Base-by-base conservation (phyloP, 2,329 filamentous ascomycete species). In the Arthrobotrys entomopaga region DNA sequence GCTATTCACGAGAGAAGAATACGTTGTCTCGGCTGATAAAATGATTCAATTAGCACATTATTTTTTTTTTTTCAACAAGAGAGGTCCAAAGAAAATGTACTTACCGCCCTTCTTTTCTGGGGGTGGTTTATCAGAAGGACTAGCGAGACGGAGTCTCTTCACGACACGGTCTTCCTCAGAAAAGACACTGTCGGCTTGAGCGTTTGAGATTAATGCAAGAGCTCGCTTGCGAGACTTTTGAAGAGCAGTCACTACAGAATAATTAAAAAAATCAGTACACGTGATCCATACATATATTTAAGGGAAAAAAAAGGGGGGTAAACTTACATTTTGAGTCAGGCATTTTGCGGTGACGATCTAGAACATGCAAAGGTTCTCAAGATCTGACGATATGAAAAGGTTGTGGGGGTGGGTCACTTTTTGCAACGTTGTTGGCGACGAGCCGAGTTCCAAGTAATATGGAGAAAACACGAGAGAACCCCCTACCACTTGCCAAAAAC, bases 31-130 rank as follows among this genome's bases (percentile, higher is more conserved):
- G 59, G 19, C 29, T 52, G 24, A 50, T 22, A 3, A 34, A 15
- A 43, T 19, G 22, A 46, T n/a, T 20, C 6, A 10, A 26, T 34
- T 66, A 46, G 19, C 24, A 10, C 16, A 11, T 15, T 38, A 13
- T 50, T 29, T 26, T 42, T 22, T 20, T n/a, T 29, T 26, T 42
- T 22, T 20, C 8, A n/a, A 61, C 20, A 49, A 8, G 48, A 13
- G 19, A 19, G 57, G n/a, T 24, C 13, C 22, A 15, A 46, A n/a
- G 19, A 42, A 46, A n/a, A n/a, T n/a, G 11, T 29, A 53, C 46
- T 60, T 65, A 66, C 64, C 64, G 19, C 48, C 70, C 48, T 70
- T 69, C 54, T 75, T 75, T 11, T 75, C 65, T 0, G 57, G 29
- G 6, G 22, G 19, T 3, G 58, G 16, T 48, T 75, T 75, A n/a